These are phyloP conservation scores for Decorospora gaudefroyi DNA, from an alignment of 2,329 filamentous ascomycete genomes.

Conservation along the genomic window DNA sequence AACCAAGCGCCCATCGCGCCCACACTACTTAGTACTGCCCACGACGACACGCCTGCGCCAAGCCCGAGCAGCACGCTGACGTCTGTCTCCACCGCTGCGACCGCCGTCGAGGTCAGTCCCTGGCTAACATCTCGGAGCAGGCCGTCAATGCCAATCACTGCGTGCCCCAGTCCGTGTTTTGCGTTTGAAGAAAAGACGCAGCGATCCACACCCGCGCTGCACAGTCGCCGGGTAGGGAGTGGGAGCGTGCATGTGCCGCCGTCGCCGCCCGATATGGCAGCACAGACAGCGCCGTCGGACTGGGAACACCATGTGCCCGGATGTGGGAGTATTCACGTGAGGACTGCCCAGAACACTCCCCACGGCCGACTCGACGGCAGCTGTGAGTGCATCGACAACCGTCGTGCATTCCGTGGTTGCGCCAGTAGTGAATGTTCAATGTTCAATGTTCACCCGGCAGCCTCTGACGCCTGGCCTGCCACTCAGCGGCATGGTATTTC, in stretches of 20 bases:
- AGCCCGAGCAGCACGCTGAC: conserved; percentile 31
- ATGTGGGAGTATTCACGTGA: conserved; percentile 12
- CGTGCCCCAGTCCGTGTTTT: conserved; percentile 17
- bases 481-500: background rate
- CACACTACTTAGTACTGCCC: background rate
- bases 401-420: background rate
- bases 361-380: background rate
- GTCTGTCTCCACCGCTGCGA: conserved; percentile 23
- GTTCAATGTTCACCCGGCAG: too few species aligned
- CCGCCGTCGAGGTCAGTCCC: conserved; percentile 19
- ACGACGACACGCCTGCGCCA: conserved; percentile 11
- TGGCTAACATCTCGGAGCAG: conserved; percentile 20
- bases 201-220: conserved; percentile 25
- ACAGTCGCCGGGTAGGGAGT: conserved; percentile 5
- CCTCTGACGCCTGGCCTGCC: background rate
- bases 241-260: conserved; percentile 20
- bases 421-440: conserved; percentile 4
- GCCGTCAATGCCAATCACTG: conserved; percentile 22
- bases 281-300: conserved; percentile 9
- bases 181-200: conserved; percentile 33
- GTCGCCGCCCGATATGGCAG: conserved; percentile 17
- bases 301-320: conserved; percentile 13
- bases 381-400: background rate
- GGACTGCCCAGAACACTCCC: too few species aligned
- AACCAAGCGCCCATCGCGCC: too few species aligned